Evolutionary conservation across 2,329 filamentous ascomycete genomes (phyloP).

Genomic region (Pestalotiopsis sp.): DNA sequence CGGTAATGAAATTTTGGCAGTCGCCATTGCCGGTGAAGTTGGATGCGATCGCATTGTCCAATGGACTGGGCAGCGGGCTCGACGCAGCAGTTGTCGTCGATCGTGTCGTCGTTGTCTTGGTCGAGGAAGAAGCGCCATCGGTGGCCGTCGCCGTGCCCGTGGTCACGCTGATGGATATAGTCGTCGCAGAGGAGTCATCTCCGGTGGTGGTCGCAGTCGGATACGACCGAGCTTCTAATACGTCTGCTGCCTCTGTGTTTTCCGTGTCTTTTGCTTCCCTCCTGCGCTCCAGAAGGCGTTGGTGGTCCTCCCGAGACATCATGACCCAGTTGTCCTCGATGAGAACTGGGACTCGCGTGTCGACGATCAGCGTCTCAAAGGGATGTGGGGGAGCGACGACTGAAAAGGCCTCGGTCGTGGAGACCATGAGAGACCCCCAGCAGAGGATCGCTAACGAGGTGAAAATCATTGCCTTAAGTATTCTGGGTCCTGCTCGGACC

Average conservation of each 20-base stretch:
- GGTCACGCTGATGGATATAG: constrained; percentile 32
- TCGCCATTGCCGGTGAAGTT: constrained; percentile 59
- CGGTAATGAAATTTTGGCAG: constrained; percentile 68
- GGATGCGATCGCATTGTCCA: constrained; percentile 63
- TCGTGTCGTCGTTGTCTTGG: constrained; percentile 20
- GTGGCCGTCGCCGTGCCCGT: constrained; percentile 28
- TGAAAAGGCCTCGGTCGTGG: constrained; percentile 24
- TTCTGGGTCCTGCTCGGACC: constrained; percentile 19
- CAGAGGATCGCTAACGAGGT: constrained; percentile 24
- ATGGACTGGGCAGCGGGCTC: constrained; percentile 59
- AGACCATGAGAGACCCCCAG: constrained; percentile 18
- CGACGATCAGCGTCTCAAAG: constrained; percentile 34
- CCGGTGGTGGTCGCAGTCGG: background rate
- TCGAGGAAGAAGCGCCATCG: background rate
- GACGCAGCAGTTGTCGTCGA: constrained; percentile 29
- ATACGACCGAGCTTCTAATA: constrained; percentile 1
- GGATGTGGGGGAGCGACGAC: constrained; percentile 24
- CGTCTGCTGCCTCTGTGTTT: background rate
- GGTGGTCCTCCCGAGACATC: constrained; percentile 35
- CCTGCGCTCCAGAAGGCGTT: constrained; percentile 23
- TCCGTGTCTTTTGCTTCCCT: background rate
- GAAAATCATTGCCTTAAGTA: constrained; percentile 32
- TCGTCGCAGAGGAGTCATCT: constrained; percentile 27
- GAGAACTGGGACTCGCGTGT: constrained; percentile 34
- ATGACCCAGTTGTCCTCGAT: constrained; percentile 36